Evolutionary conservation across 441 rosid genomes (phyloP), one percentile per base, ranked within the genome.

Genomic region (Mallotus japonicus): DNA sequence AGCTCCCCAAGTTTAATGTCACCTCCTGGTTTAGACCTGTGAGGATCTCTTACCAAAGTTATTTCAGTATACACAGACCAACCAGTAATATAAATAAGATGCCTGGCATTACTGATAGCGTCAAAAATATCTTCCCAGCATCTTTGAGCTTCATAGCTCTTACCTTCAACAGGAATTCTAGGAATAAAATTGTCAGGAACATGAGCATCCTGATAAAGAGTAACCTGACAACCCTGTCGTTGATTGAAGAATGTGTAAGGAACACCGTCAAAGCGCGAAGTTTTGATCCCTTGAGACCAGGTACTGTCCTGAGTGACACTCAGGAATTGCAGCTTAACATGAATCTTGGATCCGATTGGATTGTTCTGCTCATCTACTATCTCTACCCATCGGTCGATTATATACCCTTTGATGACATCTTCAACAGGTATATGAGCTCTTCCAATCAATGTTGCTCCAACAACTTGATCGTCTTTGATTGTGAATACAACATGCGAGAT

Each of bases 121-220:
- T 92, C 97, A 15, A 92, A 95, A 67, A 95, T 59, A 74, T 91
- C 97, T 83, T 95, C 98, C 97, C 99, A 95, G 44, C 97, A 91
- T 74, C 98, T 83, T 44, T 85, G 95, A 56, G 92, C 89, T 84
- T 87, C 87, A 51, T 85, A 91, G 75, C 75, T 55, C 73, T 88
- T 87, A 73, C 93, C 90, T 32, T 37, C 92, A 11, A 87, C 82
- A 71, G 88, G 86, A 60, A 93, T 86, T 13, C 71, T 81, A 0
- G 97, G 93, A 61, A 85, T 72, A 71, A 88, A 93, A 60, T 85
- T 83, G 62, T 88, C 92, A 0, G 93, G 97, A 67, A 88, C 81
- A 69, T 95, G 98, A 84, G 97, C 93, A 81, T 90, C 99, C 77
- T 93, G 99, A 85, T 93, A 93, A 2, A 95, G 73, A 50, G 96